Evolutionary conservation across 495 filamentous ascomycete species (phyloP), one percentile per base, ranked within the genome.

Genomic region (Pseudevernia furfuracea): DNA sequence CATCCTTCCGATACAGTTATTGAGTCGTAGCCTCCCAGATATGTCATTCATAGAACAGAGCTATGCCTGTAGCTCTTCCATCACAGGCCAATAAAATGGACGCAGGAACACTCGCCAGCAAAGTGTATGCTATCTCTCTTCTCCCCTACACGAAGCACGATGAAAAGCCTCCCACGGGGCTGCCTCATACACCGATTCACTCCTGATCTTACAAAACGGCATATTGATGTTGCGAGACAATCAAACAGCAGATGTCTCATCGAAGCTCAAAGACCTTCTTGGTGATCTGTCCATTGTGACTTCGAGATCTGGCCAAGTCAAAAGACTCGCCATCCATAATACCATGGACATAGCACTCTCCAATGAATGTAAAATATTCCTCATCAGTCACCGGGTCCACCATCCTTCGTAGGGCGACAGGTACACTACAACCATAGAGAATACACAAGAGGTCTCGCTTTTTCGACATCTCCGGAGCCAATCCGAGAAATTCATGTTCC

Each of bases 381-480:
- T 60, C 43, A 17, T 46, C 58, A 60, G 58, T 44, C 39, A 28
- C 58, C 37, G 25, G 25, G 25, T 43, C 38, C 14, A 23, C 23
- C 58, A 60, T 41, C 37, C 37, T 55, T 43, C 74, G 74, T 2
- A 79, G 68, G 30, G 75, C 73, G 4, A 79, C 75, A 10, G 78
- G 78, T 3, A 79, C 77, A 43, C 74, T 78, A 58, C 75, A 78
- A 1, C 77, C 78, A 56, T 71, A 77, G 3, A 80, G 60, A 43
- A 79, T 76, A 55, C 74, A 77, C 17, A 79, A 67, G 0, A 72
- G 43, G 66, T 80, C 77, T 57, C 60, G 48, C 48, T 62, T 43
- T 36, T 56, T 62, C 23, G n/a, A 10, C 10, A n/a, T n/a, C 25
- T 41, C 36, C 1, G 60, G 44, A 30, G n/a, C 60, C 25, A 62